phyloP scores from a whole-genome alignment of 305 asterid species.

The Fraxinus velutina region DNA sequence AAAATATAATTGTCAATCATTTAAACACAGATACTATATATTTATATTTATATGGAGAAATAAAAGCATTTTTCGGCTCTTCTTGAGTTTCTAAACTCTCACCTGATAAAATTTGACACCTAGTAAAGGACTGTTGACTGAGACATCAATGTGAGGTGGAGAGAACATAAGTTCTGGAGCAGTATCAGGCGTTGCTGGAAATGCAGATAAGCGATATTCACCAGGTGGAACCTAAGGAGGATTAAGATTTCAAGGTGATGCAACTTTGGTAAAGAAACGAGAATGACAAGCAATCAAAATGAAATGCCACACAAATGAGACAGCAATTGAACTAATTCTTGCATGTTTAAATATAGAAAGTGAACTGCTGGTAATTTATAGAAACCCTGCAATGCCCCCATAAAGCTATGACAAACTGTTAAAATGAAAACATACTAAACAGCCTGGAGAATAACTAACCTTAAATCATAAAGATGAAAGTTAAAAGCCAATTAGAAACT shows the following conservation, averaged over 20 bases:
- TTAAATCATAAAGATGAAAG: background rate
- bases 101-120: conserved; percentile 78
- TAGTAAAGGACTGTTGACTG: conserved; percentile 60
- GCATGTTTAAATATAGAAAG: background rate
- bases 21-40: background rate
- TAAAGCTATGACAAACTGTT: background rate
- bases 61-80: conserved; percentile 13
- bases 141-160: conserved; percentile 68
- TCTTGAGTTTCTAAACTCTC: conserved; percentile 24
- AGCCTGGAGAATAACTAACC: background rate
- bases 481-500: conserved; percentile 8
- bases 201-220: conserved; percentile 87
- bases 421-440: background rate
- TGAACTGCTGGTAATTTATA: background rate
- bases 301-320: background rate
- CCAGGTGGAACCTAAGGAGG: conserved; percentile 80
- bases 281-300: background rate
- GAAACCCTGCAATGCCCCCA: background rate
- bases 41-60: background rate
- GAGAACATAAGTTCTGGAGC: conserved; percentile 80
- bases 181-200: conserved; percentile 73
- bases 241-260: conserved; percentile 28
- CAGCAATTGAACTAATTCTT: background rate
- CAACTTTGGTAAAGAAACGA: background rate
- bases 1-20: conserved; percentile 13